Base-by-base conservation (phyloP, 2,329 filamentous ascomycete genomes). In the Trichoderma afroharzianum region DNA sequence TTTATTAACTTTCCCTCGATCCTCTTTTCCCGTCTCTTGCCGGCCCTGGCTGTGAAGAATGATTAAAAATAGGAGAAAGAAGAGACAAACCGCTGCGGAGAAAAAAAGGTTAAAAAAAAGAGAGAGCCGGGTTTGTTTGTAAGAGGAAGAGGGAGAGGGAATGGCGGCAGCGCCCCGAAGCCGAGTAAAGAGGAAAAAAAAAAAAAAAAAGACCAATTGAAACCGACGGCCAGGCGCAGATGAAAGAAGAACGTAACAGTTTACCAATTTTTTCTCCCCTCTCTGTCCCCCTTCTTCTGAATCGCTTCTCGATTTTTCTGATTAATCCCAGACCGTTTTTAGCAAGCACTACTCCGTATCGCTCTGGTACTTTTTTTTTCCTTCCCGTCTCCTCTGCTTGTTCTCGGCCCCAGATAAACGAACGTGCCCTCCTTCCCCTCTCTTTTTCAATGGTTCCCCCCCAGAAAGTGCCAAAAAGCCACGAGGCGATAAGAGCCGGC, bases 201-300 rank as follows among this genome's bases (percentile, higher is more conserved):
- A n/a, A n/a, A n/a, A 33, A 59, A 32, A 6, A 47, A 28, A 50
- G 15, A 32, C 64, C 64, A 59, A 68, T 68, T 68, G 64, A 68
- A 68, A 53, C 53, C 50, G 64, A 68, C 59, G 63, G 33, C 50
- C 26, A 26, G n/a, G 50, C 63, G 63, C 63, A 68, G 55, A 58
- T 39, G 57, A 59, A 47, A 43, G 53, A 68, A 53, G 57, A 55
- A 68, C 64, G 64, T 68, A 68, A 68, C 64, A 68, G 64, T 68
- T 28, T 43, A 26, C 28, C 58, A 30, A 47, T 68, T 33, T 68
- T 53, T 58, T 58, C 61, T n/a, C 30, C 8, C 53, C 30, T 28
- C 28, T 50, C 47, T 43, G 39, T 43, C 21, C 43, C 47, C 39
- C 70, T 66, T 43, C 58, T 63, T 28, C 39, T 32, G 28, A 21